Evolutionary conservation across 2,329 filamentous ascomycete species (phyloP).

Genomic region (Chalaropsis ovoidea): DNA sequence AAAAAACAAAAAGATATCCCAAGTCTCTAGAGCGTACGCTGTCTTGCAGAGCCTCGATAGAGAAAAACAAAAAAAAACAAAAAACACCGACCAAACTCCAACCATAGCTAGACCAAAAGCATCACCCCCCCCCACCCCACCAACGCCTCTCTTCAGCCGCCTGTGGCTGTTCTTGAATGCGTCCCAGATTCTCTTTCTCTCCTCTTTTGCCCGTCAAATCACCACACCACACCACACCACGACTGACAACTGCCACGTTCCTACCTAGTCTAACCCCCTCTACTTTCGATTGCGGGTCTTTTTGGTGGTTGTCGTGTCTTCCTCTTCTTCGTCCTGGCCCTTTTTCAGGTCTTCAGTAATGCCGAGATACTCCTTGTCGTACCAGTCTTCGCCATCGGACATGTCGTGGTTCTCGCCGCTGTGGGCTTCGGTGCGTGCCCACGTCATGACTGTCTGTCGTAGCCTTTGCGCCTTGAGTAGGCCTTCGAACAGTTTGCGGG

Average conservation of each 20-base stretch:
- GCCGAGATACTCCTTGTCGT: slow-evolving; percentile 71
- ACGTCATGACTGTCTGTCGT: slow-evolving; percentile 59
- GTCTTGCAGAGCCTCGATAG: not conserved
- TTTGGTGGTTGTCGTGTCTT: slow-evolving; percentile 54
- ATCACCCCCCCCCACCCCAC: no score
- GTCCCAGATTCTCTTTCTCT: no score
- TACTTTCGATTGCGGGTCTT: slow-evolving; percentile 50
- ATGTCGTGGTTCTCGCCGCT: slow-evolving; percentile 56
- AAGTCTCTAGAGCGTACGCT: not conserved
- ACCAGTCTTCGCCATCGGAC: slow-evolving; percentile 85
- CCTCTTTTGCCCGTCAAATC: no score
- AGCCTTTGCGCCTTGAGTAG: slow-evolving; percentile 63
- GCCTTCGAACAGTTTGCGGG: slow-evolving; percentile 57
- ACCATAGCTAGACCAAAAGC: not conserved
- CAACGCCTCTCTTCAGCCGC: no score
- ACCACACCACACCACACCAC: no score
- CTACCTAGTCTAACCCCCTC: slow-evolving; percentile 8
- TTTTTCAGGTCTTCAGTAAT: slow-evolving; percentile 66
- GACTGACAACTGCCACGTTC: not conserved
- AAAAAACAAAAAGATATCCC: not conserved
- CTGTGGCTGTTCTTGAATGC: no score
- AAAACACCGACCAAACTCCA: not conserved
- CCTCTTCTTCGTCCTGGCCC: slow-evolving; percentile 72
- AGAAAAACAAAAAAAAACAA: not conserved
- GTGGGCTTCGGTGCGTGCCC: slow-evolving; percentile 70